Base-by-base conservation (phyloP, 2,329 filamentous ascomycete species). In the Pseudopyricularia cyperi region DNA sequence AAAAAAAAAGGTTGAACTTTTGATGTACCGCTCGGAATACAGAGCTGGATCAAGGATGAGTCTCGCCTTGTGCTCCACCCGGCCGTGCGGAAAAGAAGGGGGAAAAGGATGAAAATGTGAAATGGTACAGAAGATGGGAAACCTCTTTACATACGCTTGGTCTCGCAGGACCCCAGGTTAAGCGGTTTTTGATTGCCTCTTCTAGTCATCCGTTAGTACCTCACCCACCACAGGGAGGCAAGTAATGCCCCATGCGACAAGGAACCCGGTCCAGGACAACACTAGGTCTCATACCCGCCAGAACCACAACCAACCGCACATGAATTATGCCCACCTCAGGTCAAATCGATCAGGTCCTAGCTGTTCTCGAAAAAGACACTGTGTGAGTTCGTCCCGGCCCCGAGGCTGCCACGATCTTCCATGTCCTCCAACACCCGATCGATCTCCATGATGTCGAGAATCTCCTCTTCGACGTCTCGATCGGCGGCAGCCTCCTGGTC, bases 51-150 rank as follows among this genome's bases (percentile, higher is more conserved):
- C 80, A 84, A 84, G 80, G 80, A 84, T 79, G 70, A 71, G 65
- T 80, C 80, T 83, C 79, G 77, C 80, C 80, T 84, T 84, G 80
- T 78, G 79, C 80, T 84, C 80, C 80, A 84, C 80, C 80, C 79
- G 75, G 79, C 79, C 79, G 77, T 80, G 80, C 80, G 80, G 78
- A 78, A 44, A 42, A 46, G 22, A 50, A 35, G 17, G 44, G 37
- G 46, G 42, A 28, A 44, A 46, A 44, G 37, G 15, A 14, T 9
- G 52, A 26, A 52, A 37, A 53, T 37, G 22, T 52, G 39, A 35
- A 22, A 30, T 35, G 39, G 15, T 32, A 15, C 28, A 35, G 32
- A 42, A 35, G 39, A 44, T 26, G 15, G 34, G 24, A 15, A 11
- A 42, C 37, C 11, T 12, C 14, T 42, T 2, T 11, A 42, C 22